Base-by-base conservation (phyloP, 1,284 basidiomycete genomes). In the Cystobasidium sp. region DNA sequence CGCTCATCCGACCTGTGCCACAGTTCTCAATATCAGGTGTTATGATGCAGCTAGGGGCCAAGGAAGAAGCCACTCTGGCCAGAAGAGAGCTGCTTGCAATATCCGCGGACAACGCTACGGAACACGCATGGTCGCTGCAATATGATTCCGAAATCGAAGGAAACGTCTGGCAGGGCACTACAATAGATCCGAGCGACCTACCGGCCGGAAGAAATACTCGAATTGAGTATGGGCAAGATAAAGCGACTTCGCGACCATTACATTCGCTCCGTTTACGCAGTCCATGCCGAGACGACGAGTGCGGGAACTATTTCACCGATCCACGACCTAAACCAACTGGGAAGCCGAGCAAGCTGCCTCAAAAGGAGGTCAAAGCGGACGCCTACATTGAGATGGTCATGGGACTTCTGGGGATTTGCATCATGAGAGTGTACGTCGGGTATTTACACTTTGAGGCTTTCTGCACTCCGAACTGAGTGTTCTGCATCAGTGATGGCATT, bases 41-140 rank as follows among this genome's bases (percentile, higher is more conserved):
- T 39, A 43, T 71, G n/a, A 59, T 71, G 59, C 49, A 71, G 16
- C 10, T 71, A 18, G 39, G 59, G n/a, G 69, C 69, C 14, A 47
- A 44, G 9, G 47, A n/a, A 63, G 61, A 63, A 49, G 56, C 56
- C 3, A 59, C 56, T 3, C n/a, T 63, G 43, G 61, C 43, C 18
- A 47, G 20, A 24, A 63, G 61, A 24, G 14, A 20, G 2, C 31
- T 31, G 31, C 31, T 31, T 31, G 31, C 31, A 31, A 31, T 31
- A 31, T 31, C 31, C 1, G 31, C 31, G 31, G 31, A 31, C 31
- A 31, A 31, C 31, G 31, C 31, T 31, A 31, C 31, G 31, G 31
- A 31, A 31, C 31, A 31, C 31, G 31, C 31, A 31, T 31, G 31
- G 31, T 31, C 31, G 31, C 31, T 31, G 31, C 31, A 5, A 31